Conservation (phyloP, 208 protist genomes). For the Leishmania martiniquensis region DNA sequence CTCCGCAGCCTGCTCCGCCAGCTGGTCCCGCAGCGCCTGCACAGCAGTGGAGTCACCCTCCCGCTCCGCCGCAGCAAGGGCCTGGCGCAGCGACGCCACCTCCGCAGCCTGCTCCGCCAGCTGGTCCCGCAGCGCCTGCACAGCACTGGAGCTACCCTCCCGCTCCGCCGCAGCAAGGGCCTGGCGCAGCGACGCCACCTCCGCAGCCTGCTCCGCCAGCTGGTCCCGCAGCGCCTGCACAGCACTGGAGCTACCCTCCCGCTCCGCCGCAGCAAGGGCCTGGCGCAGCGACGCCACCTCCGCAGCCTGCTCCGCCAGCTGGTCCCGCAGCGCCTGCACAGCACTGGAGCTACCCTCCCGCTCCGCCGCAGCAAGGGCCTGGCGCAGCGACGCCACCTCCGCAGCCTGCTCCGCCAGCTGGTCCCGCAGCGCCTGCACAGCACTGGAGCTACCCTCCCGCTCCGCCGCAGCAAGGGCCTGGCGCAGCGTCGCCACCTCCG, state of each 20-base stretch:
- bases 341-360: background rate
- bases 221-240: too few species aligned
- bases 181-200: too few species aligned
- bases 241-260: background rate
- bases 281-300: background rate
- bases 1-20: too few species aligned
- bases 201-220: too few species aligned
- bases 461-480: background rate
- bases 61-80: background rate
- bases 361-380: background rate
- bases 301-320: background rate
- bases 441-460: background rate
- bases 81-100: background rate
- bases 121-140: background rate
- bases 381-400: background rate
- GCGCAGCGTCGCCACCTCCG: background rate
- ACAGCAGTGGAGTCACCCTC: background rate
- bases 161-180: too few species aligned
- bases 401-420: background rate
- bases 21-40: background rate
- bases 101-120: background rate
- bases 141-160: too few species aligned
- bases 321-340: constrained; percentile 1
- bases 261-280: background rate
- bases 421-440: background rate